A percentile compares a stretch with the other conserved stretches of the same genome.
Conservation (phyloP, 2,329 filamentous ascomycete species). For the Pseudogymnoascus sp. region DNA sequence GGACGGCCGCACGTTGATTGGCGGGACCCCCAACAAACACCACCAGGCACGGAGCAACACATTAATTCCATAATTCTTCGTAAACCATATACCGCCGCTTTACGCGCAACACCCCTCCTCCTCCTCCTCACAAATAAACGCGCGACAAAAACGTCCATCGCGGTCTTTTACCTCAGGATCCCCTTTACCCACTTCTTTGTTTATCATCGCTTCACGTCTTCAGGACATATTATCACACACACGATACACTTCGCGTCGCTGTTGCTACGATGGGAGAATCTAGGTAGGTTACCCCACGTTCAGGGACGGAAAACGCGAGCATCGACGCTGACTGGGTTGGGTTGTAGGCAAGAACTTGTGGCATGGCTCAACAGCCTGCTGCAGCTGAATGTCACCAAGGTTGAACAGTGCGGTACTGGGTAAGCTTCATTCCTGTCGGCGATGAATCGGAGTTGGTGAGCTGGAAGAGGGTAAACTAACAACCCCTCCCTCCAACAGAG, state of each 20-base stretch:
- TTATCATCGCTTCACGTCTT: neutral
- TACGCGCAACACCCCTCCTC: conserved; percentile 3
- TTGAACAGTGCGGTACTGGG: conserved; percentile 99
- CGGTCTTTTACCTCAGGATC: neutral
- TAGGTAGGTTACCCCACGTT: conserved; percentile 10
- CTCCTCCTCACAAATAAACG: neutral
- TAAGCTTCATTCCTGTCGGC: conserved; percentile 40
- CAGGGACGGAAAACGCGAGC: neutral
- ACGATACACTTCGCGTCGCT: neutral
- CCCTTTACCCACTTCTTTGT: neutral
- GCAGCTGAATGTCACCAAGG: conserved; percentile 95
- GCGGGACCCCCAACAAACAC: conserved; percentile 7
- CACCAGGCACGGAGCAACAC: conserved; percentile 3
- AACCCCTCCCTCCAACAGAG: conserved; percentile 48
- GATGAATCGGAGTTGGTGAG: neutral
- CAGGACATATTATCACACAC: neutral
- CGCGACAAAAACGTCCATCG: neutral
- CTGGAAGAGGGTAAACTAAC: conserved; percentile 18
- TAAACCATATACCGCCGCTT: conserved; percentile 7
- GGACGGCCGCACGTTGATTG: conserved; percentile 1
- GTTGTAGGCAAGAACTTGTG: conserved; percentile 81
- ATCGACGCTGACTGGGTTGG: neutral
- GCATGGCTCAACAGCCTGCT: conserved; percentile 96
- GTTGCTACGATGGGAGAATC: conserved; percentile 10
- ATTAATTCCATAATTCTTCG: conserved; percentile 10